Percentiles rank a stretch among this genome's conserved stretches.
Evolutionary conservation across 2,329 filamentous ascomycete genomes (phyloP).

Genomic region (Xylariaceae sp.): DNA sequence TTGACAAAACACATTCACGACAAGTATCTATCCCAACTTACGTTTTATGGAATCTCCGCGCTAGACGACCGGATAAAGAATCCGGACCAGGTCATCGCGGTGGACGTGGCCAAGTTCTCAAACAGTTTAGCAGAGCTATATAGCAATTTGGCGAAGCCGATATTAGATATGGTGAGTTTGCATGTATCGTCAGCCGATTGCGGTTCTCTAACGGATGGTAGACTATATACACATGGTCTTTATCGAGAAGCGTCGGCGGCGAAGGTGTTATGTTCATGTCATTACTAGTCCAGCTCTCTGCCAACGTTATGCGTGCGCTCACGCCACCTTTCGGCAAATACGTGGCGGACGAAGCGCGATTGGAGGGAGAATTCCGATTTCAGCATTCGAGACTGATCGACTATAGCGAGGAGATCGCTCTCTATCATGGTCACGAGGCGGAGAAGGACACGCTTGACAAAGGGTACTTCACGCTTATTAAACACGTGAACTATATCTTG

Average conservation of each 20-base stretch:
- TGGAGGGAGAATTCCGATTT: constrained; percentile 96
- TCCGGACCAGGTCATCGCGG: constrained; percentile 93
- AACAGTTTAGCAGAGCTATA: constrained; percentile 94
- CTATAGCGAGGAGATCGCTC: constrained; percentile 90
- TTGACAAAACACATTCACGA: constrained; percentile 95
- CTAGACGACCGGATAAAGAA: constrained; percentile 98
- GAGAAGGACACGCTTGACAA: constrained; percentile 98
- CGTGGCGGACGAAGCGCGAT: constrained; percentile 89
- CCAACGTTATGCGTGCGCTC: constrained; percentile 88
- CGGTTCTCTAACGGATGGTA: constrained; percentile 37
- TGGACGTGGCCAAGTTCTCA: constrained; percentile 95
- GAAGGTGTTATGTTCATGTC: constrained; percentile 97
- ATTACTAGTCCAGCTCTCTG: constrained; percentile 88
- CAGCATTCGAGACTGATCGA: constrained; percentile 94
- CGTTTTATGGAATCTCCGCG: constrained; percentile 94
- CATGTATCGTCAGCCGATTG: not conserved
- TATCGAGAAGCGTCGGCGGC: constrained; percentile 93
- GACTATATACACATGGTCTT: constrained; percentile 90
- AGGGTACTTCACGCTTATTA: constrained; percentile 98
- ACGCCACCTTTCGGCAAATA: constrained; percentile 98
- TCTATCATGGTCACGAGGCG: constrained; percentile 88
- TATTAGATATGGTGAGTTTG: constrained; percentile 78
- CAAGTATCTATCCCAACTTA: constrained; percentile 95
- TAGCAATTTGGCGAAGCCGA: constrained; percentile 91
- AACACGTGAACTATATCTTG: constrained; percentile 96